Conservation (phyloP, 2,329 filamentous ascomycete genomes). For the Fusarium agapanthi region DNA sequence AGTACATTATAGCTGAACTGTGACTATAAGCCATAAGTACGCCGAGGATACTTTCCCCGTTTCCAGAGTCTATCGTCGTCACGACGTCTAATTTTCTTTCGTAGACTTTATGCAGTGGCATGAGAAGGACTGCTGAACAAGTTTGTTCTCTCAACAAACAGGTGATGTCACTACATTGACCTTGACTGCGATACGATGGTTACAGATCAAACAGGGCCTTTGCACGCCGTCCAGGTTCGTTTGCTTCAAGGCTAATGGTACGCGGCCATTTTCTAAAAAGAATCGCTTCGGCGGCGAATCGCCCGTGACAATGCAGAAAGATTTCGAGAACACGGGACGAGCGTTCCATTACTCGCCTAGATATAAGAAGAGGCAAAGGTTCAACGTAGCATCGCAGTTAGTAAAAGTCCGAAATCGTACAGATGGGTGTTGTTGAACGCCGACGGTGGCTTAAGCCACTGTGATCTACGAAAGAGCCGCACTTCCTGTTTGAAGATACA, state of each 20-base stretch:
- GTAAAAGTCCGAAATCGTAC: slow-evolving; percentile 2
- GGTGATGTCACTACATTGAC: neutral
- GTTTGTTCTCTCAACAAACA: neutral
- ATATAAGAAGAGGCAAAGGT: neutral
- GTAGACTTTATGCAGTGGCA: neutral
- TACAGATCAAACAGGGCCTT: neutral
- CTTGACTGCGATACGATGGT: neutral
- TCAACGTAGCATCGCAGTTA: neutral
- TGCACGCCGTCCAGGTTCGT: neutral
- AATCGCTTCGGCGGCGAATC: neutral
- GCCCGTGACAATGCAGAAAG: neutral
- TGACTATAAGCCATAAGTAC: neutral
- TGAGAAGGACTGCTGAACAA: neutral
- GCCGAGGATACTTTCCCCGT: neutral
- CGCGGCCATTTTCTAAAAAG: neutral
- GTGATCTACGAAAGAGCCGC: neutral
- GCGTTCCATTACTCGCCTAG: neutral
- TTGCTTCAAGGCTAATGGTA: neutral
- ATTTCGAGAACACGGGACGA: neutral
- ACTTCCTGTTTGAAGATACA: neutral
- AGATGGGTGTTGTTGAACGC: neutral
- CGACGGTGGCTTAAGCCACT: neutral
- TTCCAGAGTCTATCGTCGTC: neutral
- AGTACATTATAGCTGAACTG: neutral
- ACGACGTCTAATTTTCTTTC: neutral